Evolutionary conservation across 495 filamentous ascomycete genomes (phyloP), one percentile per base, ranked within the genome.

Genomic region (Copromyces sp.): DNA sequence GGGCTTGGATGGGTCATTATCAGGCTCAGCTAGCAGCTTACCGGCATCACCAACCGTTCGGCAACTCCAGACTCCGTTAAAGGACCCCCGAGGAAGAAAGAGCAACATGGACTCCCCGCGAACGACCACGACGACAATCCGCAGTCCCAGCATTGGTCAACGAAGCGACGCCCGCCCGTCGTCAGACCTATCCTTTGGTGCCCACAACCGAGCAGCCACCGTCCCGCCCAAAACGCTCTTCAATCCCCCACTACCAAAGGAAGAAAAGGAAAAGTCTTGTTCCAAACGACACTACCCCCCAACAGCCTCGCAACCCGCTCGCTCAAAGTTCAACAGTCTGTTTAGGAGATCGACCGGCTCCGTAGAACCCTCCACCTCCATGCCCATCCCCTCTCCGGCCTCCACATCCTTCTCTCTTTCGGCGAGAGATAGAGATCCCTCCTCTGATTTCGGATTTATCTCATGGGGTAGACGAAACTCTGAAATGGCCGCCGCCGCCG

Each of bases 271-370:
- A 17, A 42, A 68, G 29, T 35, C 42, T 32, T 24, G 24, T 24
- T 68, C 70, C 16, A 61, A 81, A 45, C 81, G 77, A 6, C 84
- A 84, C n/a, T 86, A 85, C 69, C 84, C 84, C 6, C 84, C 83
- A 0, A 82, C 81, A 16, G 79, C 83, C 38, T 80, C 80, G 42
- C 80, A 83, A 45, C 73, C 76, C 16, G 75, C 81, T 3, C 78
- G 78, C 14, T 76, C 80, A 0, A 78, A 79, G 8, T 72, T 86
- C 1, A 84, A 83, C 70, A 83, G 75, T 65, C 73, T 85, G 3
- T 85, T 85, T 76, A 81, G 80, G 16, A 79, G 82, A 12, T 81
- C 81, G 2, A 75, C 77, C 2, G 80, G 77, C 5, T 78, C 79
- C 0, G 74, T 74, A 9, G 78, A 78, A 16, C 38, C 71, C 0